A percentile compares a stretch with the other conserved stretches of the same genome.
Evolutionary conservation across 352 stramenopile species (phyloP).

Genomic region (Phytophthora capsici): DNA sequence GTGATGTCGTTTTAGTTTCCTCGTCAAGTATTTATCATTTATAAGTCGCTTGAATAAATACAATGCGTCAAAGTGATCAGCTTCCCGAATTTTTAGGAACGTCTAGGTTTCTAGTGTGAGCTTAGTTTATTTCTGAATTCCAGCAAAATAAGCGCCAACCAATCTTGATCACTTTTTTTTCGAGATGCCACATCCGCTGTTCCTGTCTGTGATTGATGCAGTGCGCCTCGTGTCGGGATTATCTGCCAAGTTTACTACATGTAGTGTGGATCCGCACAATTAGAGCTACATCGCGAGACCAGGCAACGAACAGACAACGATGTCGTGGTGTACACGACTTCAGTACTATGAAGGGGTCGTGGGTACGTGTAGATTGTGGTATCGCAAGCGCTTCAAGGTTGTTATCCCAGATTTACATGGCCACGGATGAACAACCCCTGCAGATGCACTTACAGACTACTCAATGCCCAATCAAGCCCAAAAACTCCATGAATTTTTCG

Average conservation of each 20-base stretch:
- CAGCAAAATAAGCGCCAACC: too few relatives aligned
- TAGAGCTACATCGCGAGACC: conserved; percentile 76
- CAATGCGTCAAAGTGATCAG: not conserved
- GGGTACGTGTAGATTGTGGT: conserved; percentile 52
- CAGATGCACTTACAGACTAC: conserved; percentile 52
- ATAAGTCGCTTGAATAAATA: conserved; percentile 27
- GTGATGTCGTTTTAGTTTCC: conserved; percentile 31
- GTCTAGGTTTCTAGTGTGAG: too few relatives aligned
- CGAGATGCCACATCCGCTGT: conserved; percentile 26
- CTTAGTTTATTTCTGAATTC: too few relatives aligned
- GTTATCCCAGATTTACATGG: conserved; percentile 71
- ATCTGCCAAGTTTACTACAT: conserved; percentile 41
- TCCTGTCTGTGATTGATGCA: conserved; percentile 52
- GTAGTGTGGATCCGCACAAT: conserved; percentile 60
- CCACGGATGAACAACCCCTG: conserved; percentile 62
- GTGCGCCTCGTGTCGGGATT: conserved; percentile 63
- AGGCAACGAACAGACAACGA: conserved; percentile 41
- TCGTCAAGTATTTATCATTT: conserved; percentile 42
- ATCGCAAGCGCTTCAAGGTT: conserved; percentile 54
- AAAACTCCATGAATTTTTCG: conserved; percentile 62
- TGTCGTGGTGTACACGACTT: conserved; percentile 72
- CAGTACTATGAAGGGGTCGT: conserved; percentile 70
- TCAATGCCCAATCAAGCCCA: conserved; percentile 52
- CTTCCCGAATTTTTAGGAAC: too few relatives aligned
- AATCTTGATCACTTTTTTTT: not conserved